These are phyloP conservation scores for Colletotrichum nymphaeae DNA, from an alignment of 2,329 filamentous ascomycete genomes.

Conservation along the genomic window DNA sequence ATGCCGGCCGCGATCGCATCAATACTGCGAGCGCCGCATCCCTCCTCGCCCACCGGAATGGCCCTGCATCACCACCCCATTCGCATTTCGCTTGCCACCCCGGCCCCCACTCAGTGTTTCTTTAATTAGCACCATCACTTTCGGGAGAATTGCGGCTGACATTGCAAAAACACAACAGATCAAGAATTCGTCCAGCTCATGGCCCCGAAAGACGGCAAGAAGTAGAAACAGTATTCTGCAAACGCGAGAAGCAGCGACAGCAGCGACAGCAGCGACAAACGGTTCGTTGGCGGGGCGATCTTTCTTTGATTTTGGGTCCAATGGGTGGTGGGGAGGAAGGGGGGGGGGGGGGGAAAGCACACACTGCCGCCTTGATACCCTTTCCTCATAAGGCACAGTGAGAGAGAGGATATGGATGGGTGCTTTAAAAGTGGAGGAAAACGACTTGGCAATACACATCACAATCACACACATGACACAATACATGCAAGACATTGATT, in stretches of 20 bases:
- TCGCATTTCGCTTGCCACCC: conserved; percentile 19
- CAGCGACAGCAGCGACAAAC: neutral
- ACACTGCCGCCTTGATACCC: conserved; percentile 35
- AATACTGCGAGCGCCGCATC: neutral
- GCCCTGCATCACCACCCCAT: conserved; percentile 8
- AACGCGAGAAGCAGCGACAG: neutral
- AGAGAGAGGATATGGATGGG: neutral
- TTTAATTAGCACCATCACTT: conserved; percentile 1
- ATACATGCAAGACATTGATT: neutral
- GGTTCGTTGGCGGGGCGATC: conserved; percentile 3
- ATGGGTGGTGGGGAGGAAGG: neutral
- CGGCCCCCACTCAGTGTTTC: conserved; percentile 23
- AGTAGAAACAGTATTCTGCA: neutral
- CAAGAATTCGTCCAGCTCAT: conserved; percentile 38
- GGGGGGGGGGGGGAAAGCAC: conserved; percentile 6
- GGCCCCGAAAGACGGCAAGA: conserved; percentile 34
- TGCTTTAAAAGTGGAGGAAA: neutral
- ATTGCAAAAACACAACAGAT: conserved; percentile 18
- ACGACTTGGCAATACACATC: conserved; percentile 5
- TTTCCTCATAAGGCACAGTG: conserved; percentile 29
- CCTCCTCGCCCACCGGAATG: neutral
- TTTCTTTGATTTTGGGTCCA: neutral
- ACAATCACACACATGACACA: conserved; percentile 7
- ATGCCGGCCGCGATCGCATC: neutral
- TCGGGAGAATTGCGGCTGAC: conserved; percentile 29